Evolutionary conservation across 2,329 filamentous ascomycete species (phyloP), one percentile per base, ranked within the genome.

Genomic region (Diaporthe amygdali): DNA sequence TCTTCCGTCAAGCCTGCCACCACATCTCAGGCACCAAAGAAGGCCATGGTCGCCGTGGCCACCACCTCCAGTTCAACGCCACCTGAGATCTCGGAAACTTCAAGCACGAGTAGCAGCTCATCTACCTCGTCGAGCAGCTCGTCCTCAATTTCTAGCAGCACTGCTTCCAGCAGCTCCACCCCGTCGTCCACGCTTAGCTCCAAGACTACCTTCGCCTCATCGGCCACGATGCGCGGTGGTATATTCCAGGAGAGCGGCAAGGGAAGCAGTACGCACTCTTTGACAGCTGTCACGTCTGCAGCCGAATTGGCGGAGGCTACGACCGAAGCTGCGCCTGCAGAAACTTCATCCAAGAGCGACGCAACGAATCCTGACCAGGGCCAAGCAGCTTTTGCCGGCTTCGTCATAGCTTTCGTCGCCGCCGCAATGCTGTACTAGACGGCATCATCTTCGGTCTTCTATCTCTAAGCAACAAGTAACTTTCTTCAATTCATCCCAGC

Each of bases 191-290:
- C 47, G 44, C 52, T 37, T 5, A 14, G 14, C n/a, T 4, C 66
- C 2, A 72, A 61, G 27, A 67, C 52, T 6, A 76, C 69, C 69
- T 61, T 70, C 46, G 66, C 74, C 15, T 59, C 64, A 1, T 78
- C 79, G 8, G 46, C 61, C n/a, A 55, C 46, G n/a, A 27, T 41
- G 9, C 17, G 32, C 5, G 80, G 78, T n/a, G 87, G 84, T 75
- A 82, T 90, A 75, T 90, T 90, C 83, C 86, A 86, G 69, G 86
- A 90, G 80, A 87, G 87, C 69, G 77, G 77, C 73, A 85, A 82
- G 73, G 70, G 74, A n/a, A 76, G 75, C 7, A 66, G 66, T 41
- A 75, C 72, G 51, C 73, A 75, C 17, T 49, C 66, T 61, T 47
- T 37, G 66, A 55, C 22, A 27, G 64, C 15, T 55, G 52, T 14